These are phyloP conservation scores for Magnaporthiopsis rhizophila DNA, from an alignment of 2,329 filamentous ascomycete species.

Conservation along the genomic window DNA sequence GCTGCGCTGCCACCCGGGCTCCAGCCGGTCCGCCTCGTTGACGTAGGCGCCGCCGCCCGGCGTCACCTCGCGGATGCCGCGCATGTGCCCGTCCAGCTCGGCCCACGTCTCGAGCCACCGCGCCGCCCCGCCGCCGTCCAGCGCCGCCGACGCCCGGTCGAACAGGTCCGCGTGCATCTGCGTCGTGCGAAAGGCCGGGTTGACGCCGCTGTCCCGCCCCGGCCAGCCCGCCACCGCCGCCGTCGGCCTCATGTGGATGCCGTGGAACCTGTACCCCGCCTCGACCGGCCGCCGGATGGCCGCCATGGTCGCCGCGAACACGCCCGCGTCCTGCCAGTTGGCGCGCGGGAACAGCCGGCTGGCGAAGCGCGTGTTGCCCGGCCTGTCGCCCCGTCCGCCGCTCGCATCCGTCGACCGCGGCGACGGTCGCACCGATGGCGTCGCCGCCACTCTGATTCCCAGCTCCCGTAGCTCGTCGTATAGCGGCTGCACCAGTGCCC, in stretches of 20 bases:
- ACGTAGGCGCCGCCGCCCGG: slow-evolving; percentile 13
- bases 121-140: not conserved
- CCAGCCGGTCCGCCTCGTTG: slow-evolving; percentile 13
- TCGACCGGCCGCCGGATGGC: slow-evolving; percentile 17
- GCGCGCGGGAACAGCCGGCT: slow-evolving; percentile 18
- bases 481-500: slow-evolving; percentile 24
- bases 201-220: slow-evolving; percentile 16
- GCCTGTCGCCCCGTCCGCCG: slow-evolving; percentile 15
- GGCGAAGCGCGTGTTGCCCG: slow-evolving; percentile 16
- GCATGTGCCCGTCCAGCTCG: slow-evolving; percentile 5
- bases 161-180: slow-evolving; percentile 13
- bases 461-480: slow-evolving; percentile 22
- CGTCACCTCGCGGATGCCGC: slow-evolving; percentile 9
- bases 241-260: slow-evolving; percentile 16
- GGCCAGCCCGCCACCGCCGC: slow-evolving; percentile 15
- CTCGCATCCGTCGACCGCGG: slow-evolving; percentile 4
- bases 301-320: slow-evolving; percentile 14
- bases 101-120: slow-evolving; percentile 4
- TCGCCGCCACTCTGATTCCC: slow-evolving; percentile 19
- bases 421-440: slow-evolving; percentile 9
- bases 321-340: slow-evolving; percentile 14
- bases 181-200: slow-evolving; percentile 12
- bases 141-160: slow-evolving; percentile 4
- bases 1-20: slow-evolving; percentile 13
- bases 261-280: slow-evolving; percentile 19